phyloP scores from a whole-genome alignment of 768 basidiomycete genomes.

The Hemileccinum rubropunctum region DNA sequence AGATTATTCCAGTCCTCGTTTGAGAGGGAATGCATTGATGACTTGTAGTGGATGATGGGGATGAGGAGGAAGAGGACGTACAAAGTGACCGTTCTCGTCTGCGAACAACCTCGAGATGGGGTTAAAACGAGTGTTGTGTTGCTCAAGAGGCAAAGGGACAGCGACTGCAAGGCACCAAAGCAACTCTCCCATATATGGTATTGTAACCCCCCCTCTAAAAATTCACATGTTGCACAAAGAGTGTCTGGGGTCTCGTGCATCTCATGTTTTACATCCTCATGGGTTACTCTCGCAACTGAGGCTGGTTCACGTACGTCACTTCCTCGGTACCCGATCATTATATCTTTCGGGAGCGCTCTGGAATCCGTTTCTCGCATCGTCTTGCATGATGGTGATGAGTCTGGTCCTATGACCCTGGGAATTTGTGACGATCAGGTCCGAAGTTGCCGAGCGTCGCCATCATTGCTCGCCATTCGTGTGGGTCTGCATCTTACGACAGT shows the following conservation, averaged over 20 bases:
- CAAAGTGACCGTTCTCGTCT: no score
- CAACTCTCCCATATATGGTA: neutral
- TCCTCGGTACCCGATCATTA: neutral
- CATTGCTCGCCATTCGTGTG: no score
- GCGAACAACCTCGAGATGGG: neutral
- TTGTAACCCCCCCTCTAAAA: conserved; percentile 13
- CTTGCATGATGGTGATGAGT: no score
- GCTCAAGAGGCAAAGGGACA: neutral
- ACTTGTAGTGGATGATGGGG: no score
- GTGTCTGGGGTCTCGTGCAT: conserved; percentile 18
- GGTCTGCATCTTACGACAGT: conserved; percentile 15
- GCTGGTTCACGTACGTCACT: neutral
- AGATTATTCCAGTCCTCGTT: conserved; percentile 52
- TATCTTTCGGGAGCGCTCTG: no score
- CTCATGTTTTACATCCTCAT: no score
- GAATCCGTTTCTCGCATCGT: no score
- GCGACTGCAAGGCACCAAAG: conserved; percentile 15
- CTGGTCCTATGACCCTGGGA: conserved; percentile 17
- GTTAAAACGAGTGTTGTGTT: conserved; percentile 7
- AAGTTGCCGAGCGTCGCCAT: neutral
- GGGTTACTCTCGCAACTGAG: no score
- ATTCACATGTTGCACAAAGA: conserved; percentile 25
- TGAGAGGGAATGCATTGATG: conserved; percentile 26
- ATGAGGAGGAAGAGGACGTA: conserved; percentile 18
- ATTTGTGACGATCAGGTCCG: conserved; percentile 1